Evolutionary conservation across 257 asterid genomes (phyloP).

Genomic region (Forsythia suspensa): DNA sequence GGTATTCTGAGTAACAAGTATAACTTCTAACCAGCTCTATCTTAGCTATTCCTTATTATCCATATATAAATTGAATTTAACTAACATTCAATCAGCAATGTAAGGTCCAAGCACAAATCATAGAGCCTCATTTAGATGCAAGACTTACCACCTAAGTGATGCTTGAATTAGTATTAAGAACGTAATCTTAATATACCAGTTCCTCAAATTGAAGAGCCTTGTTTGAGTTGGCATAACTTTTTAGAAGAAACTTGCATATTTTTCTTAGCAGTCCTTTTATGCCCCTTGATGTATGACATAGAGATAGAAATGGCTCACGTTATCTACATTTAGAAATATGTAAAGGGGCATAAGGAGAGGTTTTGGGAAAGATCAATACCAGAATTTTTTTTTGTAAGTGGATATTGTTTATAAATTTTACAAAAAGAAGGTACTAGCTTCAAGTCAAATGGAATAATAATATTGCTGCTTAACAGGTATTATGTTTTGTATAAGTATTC

Average conservation of each 20-base stretch:
- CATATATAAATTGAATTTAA: too few species aligned
- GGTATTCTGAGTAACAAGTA: background rate
- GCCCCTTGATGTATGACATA: too few species aligned
- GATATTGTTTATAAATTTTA: background rate
- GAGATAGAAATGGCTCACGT: too few species aligned
- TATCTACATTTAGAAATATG: too few species aligned
- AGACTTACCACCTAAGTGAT: background rate
- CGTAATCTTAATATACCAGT: background rate
- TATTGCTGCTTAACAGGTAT: background rate
- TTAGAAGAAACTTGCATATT: too few species aligned
- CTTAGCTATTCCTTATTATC: background rate
- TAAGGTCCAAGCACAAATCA: background rate
- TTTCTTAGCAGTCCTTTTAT: too few species aligned
- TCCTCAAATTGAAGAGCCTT: background rate
- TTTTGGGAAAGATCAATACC: background rate
- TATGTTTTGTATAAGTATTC: background rate
- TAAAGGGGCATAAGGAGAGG: too few species aligned
- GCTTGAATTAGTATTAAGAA: background rate
- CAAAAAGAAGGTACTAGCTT: background rate
- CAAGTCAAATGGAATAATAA: background rate
- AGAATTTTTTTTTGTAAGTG: background rate
- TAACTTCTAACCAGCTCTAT: constrained; percentile 6
- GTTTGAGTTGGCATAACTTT: background rate
- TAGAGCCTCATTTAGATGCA: background rate
- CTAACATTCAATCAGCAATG: background rate